These are phyloP conservation scores for Teunomyces funiuensis DNA, from an alignment of 805 yeast species.

Conservation along the genomic window DNA sequence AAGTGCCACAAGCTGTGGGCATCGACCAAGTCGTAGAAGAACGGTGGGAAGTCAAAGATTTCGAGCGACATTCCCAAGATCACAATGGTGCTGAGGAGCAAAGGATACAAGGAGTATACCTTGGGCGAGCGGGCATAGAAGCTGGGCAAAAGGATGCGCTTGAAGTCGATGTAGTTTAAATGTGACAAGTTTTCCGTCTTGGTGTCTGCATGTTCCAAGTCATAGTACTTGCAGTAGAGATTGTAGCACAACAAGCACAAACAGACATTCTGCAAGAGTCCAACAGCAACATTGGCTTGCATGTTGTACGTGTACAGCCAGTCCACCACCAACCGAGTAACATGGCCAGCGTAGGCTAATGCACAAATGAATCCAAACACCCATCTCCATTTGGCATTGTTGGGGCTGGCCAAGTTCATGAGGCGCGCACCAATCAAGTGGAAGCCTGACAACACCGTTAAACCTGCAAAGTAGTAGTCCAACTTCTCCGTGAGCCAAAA, in stretches of 20 bases:
- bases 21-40: slow-evolving; percentile 63
- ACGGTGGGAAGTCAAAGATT: slow-evolving; percentile 82
- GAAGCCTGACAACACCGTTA: slow-evolving; percentile 78
- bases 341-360: slow-evolving; percentile 59
- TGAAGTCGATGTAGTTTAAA: slow-evolving; percentile 24
- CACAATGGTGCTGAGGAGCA: slow-evolving; percentile 43
- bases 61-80: slow-evolving; percentile 84
- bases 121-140: slow-evolving; percentile 37
- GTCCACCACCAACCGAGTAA: slow-evolving; percentile 60
- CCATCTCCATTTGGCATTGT: slow-evolving; percentile 20
- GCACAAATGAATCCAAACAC: slow-evolving; percentile 43
- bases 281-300: slow-evolving; percentile 82
- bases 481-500: slow-evolving; percentile 73
- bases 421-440: slow-evolving; percentile 65
- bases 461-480: slow-evolving; percentile 92
- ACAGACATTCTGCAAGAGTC: slow-evolving; percentile 65
- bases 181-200: slow-evolving; percentile 20
- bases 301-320: slow-evolving; percentile 95
- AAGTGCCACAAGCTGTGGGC: slow-evolving; percentile 96
- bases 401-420: slow-evolving; percentile 52
- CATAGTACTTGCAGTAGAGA: slow-evolving; percentile 33
- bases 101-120: slow-evolving; percentile 40
- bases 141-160: slow-evolving; percentile 25
- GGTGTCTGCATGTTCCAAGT: slow-evolving; percentile 16
- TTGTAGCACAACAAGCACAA: slow-evolving; percentile 25